These are phyloP conservation scores for Falciphora oryzae DNA, from an alignment of 2,329 filamentous ascomycete species.

Conservation along the genomic window DNA sequence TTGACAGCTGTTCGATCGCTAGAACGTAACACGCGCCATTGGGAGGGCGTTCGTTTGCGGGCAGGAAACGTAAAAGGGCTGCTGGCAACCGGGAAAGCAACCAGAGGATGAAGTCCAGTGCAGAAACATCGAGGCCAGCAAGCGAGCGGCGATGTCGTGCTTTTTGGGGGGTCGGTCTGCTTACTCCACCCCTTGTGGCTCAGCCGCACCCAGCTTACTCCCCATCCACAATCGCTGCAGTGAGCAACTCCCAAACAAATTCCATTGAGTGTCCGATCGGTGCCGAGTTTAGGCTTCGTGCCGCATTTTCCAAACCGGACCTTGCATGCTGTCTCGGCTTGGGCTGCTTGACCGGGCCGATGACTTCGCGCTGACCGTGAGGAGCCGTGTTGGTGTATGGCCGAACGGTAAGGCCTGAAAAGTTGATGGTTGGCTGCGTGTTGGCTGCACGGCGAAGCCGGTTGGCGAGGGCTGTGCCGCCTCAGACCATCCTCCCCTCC, in stretches of 20 bases:
- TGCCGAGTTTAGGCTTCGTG: neutral
- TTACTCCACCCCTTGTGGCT: neutral
- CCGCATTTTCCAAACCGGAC: neutral
- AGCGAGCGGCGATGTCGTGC: neutral
- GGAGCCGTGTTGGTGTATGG: neutral
- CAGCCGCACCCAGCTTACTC: no score
- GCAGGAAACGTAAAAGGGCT: neutral
- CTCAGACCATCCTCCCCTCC: no score
- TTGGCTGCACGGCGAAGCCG: no score
- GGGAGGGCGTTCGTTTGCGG: no score
- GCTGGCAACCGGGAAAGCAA: neutral
- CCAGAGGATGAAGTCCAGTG: neutral
- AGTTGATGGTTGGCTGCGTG: no score
- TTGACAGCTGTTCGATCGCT: no score
- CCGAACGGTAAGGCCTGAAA: no score
- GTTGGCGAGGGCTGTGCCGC: no score
- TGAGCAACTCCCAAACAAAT: neutral
- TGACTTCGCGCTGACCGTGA: neutral
- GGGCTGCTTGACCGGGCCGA: neutral
- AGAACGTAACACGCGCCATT: no score
- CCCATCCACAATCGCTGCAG: neutral
- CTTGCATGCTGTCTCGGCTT: neutral
- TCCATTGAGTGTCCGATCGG: no score
- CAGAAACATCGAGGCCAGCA: no score
- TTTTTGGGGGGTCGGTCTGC: neutral